Base-by-base conservation (phyloP, 225 moss, liverwort and hornwort species). In the Neckera pumila region DNA sequence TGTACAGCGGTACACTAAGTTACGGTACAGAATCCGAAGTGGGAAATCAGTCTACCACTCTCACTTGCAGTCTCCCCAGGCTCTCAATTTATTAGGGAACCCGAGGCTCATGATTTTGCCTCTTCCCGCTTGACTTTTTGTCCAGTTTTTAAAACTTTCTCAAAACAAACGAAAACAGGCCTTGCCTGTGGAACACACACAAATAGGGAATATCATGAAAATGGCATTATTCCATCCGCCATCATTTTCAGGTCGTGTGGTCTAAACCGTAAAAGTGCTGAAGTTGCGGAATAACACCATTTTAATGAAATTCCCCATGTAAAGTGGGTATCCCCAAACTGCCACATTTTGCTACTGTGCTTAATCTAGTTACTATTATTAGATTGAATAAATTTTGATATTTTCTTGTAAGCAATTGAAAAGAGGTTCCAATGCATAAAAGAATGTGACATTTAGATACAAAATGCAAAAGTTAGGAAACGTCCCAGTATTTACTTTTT, bases 301-400 rank as follows among this genome's bases (percentile, higher is more conserved):
- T 51, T 51, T 51, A 51, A 51, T 5, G 5, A 51, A 51, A 51
- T 51, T 51, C 51, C 51, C 51, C 16, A 51, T 51, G 2, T 49
- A 40, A 23, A 3, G 21, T n/a, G 4, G 67, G 3, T 6, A 36
- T 7, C 7, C 17, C 22, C 5, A 34, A 22, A 12, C 4, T 0
- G 3, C 22, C 23, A 23, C 13, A 12, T 38, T 38, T 38, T 38
- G 7, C 38, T 69, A 23, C 1, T 64, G 17, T 17, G 33, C 1
- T 20, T 66, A 20, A 17, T 3, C 36, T 66, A 20, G 11, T 69
- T 38, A 8, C 4, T 13, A 11, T 14, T 69, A 8, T 23, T 69
- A 13, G 2, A 22, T 1, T 22, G 2, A 13, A 12, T 3, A 12
- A 22, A 23, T 23, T 23, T 23, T 70, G 23, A 70, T 38, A n/a